Conservation (phyloP, 441 rosid genomes). For the Dalechampia spathulata region DNA sequence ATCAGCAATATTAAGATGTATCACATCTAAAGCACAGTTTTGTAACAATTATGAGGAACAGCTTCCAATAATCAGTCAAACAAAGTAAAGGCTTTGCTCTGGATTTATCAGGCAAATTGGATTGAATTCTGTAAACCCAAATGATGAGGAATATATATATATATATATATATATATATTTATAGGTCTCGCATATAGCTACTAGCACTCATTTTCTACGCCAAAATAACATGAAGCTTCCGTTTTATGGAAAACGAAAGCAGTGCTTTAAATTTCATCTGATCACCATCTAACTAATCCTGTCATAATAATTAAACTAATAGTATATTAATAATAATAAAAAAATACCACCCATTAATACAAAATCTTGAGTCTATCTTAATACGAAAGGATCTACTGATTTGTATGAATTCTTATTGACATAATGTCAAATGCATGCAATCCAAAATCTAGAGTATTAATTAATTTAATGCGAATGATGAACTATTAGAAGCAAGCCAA, state of each 20-base stretch:
- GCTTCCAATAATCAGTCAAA: conserved; percentile 22
- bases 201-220: neutral
- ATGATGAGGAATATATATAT: too few relatives aligned
- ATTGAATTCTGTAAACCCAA: conserved; percentile 2
- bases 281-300: too few relatives aligned
- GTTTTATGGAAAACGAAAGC: too few relatives aligned
- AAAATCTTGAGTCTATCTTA: too few relatives aligned
- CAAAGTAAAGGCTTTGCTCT: conserved; percentile 25
- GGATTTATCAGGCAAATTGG: conserved; percentile 45
- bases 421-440: conserved; percentile 2
- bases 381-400: too few relatives aligned
- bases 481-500: conserved; percentile 13
- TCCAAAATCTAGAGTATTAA: neutral
- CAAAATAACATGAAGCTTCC: neutral
- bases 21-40: conserved; percentile 16
- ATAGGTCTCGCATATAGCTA: too few relatives aligned
- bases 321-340: too few relatives aligned
- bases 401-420: too few relatives aligned
- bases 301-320: too few relatives aligned
- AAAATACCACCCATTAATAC: too few relatives aligned
- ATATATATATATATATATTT: too few relatives aligned
- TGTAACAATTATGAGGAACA: conserved; percentile 28
- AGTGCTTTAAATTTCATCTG: too few relatives aligned
- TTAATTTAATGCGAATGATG: conserved; percentile 8
- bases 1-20: neutral